A percentile compares a stretch with the other conserved stretches of the same genome.
phyloP scores from a whole-genome alignment of 129 eudicot genomes.

The Flaveria ramosissima region DNA sequence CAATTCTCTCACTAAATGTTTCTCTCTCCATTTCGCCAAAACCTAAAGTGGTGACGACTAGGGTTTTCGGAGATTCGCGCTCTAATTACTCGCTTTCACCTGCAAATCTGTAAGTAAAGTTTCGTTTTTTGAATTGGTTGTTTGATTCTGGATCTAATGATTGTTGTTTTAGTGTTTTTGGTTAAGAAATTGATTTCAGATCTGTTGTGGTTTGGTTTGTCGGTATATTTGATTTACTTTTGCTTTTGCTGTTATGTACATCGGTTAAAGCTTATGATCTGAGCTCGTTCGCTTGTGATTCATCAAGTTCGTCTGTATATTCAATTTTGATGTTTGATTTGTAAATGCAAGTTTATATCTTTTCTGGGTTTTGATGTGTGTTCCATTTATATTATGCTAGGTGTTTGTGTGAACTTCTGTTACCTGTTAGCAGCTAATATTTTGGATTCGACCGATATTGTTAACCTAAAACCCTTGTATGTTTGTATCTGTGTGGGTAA shows the following conservation, averaged over 20 bases:
- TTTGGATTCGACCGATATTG: slow-evolving; percentile 3
- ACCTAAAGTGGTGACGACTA: slow-evolving; percentile 39
- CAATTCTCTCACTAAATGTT: slow-evolving; percentile 28
- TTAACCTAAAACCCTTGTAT: slow-evolving; percentile 9
- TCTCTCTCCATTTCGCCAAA: slow-evolving; percentile 36
- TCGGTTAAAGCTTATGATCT: slow-evolving; percentile 6
- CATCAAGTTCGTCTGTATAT: not conserved
- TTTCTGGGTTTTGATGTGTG: not conserved
- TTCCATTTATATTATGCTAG: not conserved
- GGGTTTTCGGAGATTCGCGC: slow-evolving; percentile 37
- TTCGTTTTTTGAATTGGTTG: slow-evolving; percentile 9
- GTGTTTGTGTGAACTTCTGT: not conserved
- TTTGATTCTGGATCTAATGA: slow-evolving; percentile 25
- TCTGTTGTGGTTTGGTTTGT: slow-evolving; percentile 31
- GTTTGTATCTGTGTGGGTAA: slow-evolving; percentile 13
- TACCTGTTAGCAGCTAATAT: slow-evolving; percentile 7
- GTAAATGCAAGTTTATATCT: not conserved
- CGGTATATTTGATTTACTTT: slow-evolving; percentile 22
- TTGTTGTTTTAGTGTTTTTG: slow-evolving; percentile 21
- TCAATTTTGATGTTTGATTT: not conserved
- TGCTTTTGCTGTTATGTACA: not conserved
- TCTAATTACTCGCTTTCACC: slow-evolving; percentile 25
- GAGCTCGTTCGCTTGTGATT: not conserved
- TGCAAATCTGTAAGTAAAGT: slow-evolving; percentile 35
- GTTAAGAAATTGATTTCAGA: slow-evolving; percentile 22